Base-by-base conservation (phyloP, 148 eudicot genomes). In the Tetragonia tetragonoides region DNA sequence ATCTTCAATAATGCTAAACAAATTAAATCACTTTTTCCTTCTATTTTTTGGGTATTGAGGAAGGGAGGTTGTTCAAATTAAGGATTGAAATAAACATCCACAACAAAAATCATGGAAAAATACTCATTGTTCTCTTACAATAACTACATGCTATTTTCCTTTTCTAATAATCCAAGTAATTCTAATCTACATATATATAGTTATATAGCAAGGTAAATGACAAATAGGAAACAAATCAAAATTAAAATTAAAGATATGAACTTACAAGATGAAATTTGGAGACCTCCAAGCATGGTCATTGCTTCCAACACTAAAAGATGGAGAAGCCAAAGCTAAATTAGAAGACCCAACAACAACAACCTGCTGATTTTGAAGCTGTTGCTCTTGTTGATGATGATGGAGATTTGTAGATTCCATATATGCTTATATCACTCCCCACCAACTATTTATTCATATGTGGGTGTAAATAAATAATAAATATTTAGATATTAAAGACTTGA, bases 391-490 rank as follows among this genome's bases (percentile, higher is more conserved):
- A 68, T 76, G 84, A 39, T 81, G 83, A 79, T 89, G 87, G 79
- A 79, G 75, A 73, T 87, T 85, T 89, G 85, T 81, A 85, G 91
- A 87, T 68, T 92, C 94, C 97, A 92, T 92, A 59, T 78, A 42
- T 21, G 34, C 14, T 72, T 81, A 44, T 57, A 41, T 61, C 77
- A 70, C 68, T 68, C 66, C 37, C 49, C 47, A 39, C 28, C 51
- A 57, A 39, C 24, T 40, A 40, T 62, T 34, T 41, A 10, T 68
- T 63, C 41, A 42, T 40, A 57, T 6, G 65, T 42, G 47, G 41
- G 38, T 39, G 75, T 63, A 17, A 62, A 49, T 42, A 68, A 37
- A 49, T 1, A 49, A 9, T 21, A 23, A 42, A 46, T 47, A 44
- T 8, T 72, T 75, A 23, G 41, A 47, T 16, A n/a, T 20, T 59